Evolutionary conservation across 768 basidiomycete genomes (phyloP), one percentile per base, ranked within the genome.

Genomic region (Nidularia sp.): DNA sequence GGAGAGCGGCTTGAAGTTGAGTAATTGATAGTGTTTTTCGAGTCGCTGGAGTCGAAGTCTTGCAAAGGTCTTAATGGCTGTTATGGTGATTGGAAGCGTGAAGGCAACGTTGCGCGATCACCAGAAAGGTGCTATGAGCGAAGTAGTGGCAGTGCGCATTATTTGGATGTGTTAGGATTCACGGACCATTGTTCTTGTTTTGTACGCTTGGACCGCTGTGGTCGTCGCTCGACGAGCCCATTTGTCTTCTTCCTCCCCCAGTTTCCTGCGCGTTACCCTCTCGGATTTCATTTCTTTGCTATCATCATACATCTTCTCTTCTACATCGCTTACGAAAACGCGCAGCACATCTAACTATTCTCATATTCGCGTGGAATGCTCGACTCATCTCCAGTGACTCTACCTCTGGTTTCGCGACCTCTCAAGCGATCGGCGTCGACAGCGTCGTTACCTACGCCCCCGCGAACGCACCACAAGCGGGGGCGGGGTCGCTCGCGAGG

Each of bases 371-470:
- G 39, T 5, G 39, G 12, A 15, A 71, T 64, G 67, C 68, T 65
- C 15, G 66, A 69, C 56, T 69, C 66, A 15, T 65, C 70, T 2
- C 65, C 69, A n/a, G 64, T 68, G 36, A 53, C 62, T 39, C 49
- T 71, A 3, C 67, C 66, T n/a, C 65, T 63, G 13, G 47, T 61
- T 18, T 64, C 67, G 36, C 73, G 70, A 39, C 69, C 73, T 12
- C 69, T 84, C 46, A 85, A 85, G 66, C 81, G 84, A 18, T 83
- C 83, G 13, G 80, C 84, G 25, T 87, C 85, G 13, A 73, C 75
- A 41, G 80, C 78, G 32, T 83, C 83, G 3, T 72, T 88, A 22
- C 85, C 84, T 35, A 88, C 86, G 0, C 86, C 85, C 18, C 86
- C 86, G 0, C 69, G 80, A 31, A 86, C 84, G 6, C 73, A 69